Evolutionary conservation across 805 yeast genomes (phyloP).

Genomic region (Metschnikowia picachoensis): DNA sequence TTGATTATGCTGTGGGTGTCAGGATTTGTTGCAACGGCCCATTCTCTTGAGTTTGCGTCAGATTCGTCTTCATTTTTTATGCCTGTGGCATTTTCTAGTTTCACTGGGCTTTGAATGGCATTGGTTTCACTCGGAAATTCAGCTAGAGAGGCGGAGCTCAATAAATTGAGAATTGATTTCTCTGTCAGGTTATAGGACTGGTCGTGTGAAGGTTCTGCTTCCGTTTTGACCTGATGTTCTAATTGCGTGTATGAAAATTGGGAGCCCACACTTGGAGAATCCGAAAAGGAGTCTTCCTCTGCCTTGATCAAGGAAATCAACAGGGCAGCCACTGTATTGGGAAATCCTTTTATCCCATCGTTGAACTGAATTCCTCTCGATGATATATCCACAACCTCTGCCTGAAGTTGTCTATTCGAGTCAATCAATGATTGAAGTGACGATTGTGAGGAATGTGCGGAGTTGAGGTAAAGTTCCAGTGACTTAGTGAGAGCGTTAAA

Average conservation of each 20-base stretch:
- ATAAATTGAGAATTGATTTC: constrained; percentile 38
- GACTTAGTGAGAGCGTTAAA: constrained; percentile 28
- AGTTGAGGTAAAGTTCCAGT: constrained; percentile 20
- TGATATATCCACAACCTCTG: constrained; percentile 8
- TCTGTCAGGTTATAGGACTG: constrained; percentile 35
- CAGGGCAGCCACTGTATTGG: constrained; percentile 34
- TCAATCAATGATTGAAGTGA: constrained; percentile 25
- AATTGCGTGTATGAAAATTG: constrained; percentile 2
- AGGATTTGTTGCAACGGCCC: not conserved
- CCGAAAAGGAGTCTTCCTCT: constrained; percentile 13
- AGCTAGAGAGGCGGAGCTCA: constrained; percentile 22
- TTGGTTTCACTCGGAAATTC: not conserved
- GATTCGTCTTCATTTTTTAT: not conserved
- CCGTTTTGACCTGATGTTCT: not conserved
- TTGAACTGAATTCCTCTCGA: constrained; percentile 32
- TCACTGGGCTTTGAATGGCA: not conserved
- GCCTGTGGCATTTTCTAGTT: not conserved
- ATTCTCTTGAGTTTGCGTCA: not conserved
- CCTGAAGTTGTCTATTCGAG: constrained; percentile 16
- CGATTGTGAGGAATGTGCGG: constrained; percentile 37
- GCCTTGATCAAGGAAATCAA: constrained; percentile 24
- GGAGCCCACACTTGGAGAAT: constrained; percentile 5
- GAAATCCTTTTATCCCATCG: constrained; percentile 42
- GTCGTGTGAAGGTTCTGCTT: constrained; percentile 26
- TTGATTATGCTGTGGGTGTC: not conserved